Percentiles rank a stretch among this genome's conserved stretches.
phyloP scores from a whole-genome alignment of 2,329 filamentous ascomycete genomes.

The Nigrograna mackinnonii region DNA sequence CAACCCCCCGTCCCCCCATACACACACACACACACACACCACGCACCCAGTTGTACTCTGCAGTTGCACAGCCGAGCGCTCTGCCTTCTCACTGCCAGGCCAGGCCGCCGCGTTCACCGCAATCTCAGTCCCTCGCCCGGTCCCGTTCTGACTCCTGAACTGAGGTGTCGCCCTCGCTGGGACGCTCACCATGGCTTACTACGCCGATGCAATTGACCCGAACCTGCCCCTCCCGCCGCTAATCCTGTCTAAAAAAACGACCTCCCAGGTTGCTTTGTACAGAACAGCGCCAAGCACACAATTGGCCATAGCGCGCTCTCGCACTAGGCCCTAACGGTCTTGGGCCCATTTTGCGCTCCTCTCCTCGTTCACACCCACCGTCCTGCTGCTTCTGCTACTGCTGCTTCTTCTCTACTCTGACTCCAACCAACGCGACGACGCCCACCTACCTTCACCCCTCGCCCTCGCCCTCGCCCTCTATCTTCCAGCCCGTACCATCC shows the following conservation, averaged over 20 bases:
- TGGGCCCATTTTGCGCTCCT: no score
- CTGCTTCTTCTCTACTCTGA: neutral
- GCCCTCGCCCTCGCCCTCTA: slow-evolving; percentile 13
- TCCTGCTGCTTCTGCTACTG: neutral
- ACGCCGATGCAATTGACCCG: no score
- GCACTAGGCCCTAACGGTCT: no score
- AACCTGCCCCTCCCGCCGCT: no score
- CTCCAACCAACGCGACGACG: neutral
- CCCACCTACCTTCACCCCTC: neutral
- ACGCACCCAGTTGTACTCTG: neutral
- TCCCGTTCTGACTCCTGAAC: neutral
- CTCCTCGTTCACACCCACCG: neutral
- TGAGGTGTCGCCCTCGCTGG: no score
- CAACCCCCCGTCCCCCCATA: neutral
- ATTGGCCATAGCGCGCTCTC: no score
- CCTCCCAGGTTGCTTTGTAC: no score
- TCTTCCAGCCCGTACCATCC: slow-evolving; percentile 10
- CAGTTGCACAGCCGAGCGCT: neutral
- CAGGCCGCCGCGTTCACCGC: neutral
- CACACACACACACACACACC: neutral
- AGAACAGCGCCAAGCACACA: no score
- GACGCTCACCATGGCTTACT: no score
- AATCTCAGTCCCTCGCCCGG: neutral
- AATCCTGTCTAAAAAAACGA: no score
- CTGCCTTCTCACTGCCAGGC: neutral